phyloP scores from a whole-genome alignment of 1,284 basidiomycete species.

The Porogramme epimiltina region DNA sequence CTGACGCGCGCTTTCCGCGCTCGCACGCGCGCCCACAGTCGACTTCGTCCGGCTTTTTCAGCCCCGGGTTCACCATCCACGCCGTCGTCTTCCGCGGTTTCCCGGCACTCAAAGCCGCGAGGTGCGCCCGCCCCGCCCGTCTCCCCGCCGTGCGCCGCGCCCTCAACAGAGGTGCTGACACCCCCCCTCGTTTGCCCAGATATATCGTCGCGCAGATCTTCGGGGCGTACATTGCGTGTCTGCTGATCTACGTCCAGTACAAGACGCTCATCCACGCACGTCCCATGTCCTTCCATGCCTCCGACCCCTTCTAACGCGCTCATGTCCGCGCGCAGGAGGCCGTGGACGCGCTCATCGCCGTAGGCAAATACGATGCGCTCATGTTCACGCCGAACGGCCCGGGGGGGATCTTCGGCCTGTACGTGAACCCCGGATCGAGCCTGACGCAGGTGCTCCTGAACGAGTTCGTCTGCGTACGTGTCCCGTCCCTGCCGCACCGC shows the following conservation, averaged over 20 bases:
- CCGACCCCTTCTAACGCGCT: too few relatives aligned
- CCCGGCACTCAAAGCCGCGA: constrained; percentile 51
- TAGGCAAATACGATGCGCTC: constrained; percentile 40
- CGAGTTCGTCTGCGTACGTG: constrained; percentile 63
- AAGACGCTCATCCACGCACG: constrained; percentile 47
- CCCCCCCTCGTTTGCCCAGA: constrained; percentile 32
- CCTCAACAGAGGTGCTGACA: too few relatives aligned
- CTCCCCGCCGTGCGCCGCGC: too few relatives aligned
- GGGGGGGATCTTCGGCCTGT: constrained; percentile 64
- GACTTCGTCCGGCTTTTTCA: constrained; percentile 69
- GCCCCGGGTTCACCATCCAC: constrained; percentile 60
- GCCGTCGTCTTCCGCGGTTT: constrained; percentile 56
- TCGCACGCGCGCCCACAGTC: constrained; percentile 22
- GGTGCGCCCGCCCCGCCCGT: too few relatives aligned
- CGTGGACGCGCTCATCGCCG: constrained; percentile 42
- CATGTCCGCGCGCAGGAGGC: constrained; percentile 30
- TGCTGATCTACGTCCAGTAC: constrained; percentile 65
- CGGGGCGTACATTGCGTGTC: constrained; percentile 61
- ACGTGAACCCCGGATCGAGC: constrained; percentile 48
- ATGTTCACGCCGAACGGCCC: constrained; percentile 63
- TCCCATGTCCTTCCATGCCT: background rate
- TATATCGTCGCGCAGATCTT: constrained; percentile 66
- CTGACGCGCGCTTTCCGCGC: constrained; percentile 30
- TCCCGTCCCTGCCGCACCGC: background rate
- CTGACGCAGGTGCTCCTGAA: constrained; percentile 62